Conservation (phyloP, 2,329 filamentous ascomycete species). For the Colletotrichum navitas region DNA sequence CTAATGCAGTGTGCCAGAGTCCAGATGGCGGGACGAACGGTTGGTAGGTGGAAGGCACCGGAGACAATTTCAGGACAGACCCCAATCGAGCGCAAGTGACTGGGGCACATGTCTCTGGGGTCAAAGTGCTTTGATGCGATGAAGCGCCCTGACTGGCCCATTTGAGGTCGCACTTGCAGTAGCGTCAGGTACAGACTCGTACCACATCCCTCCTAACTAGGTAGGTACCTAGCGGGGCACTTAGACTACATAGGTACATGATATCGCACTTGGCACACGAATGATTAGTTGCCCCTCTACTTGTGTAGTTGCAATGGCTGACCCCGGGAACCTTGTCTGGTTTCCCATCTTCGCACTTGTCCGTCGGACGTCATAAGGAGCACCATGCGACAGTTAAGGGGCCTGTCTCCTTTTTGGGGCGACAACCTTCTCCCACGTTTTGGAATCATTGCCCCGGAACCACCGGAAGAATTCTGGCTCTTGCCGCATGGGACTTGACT, state of each 20-base stretch:
- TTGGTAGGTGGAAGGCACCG: slow-evolving; percentile 26
- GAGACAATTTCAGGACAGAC: slow-evolving; percentile 13
- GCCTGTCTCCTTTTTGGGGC: slow-evolving; percentile 3
- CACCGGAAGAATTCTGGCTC: slow-evolving; percentile 8
- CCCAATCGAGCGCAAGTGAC: neutral
- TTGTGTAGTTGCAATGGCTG: slow-evolving; percentile 10
- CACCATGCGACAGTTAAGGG: slow-evolving; percentile 28
- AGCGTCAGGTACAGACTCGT: slow-evolving; percentile 32
- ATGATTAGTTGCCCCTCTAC: neutral
- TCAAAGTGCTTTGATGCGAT: slow-evolving; percentile 19
- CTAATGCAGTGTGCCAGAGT: slow-evolving; percentile 25
- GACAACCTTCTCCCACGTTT: slow-evolving; percentile 5
- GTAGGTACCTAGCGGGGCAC: neutral
- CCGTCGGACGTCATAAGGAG: slow-evolving; percentile 20
- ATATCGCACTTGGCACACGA: neutral
- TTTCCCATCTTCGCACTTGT: slow-evolving; percentile 18
- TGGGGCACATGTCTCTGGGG: slow-evolving; percentile 22
- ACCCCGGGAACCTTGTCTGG: slow-evolving; percentile 1
- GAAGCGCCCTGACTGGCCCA: slow-evolving; percentile 27
- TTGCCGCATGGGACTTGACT: slow-evolving; percentile 7
- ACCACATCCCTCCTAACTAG: neutral
- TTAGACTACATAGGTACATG: neutral
- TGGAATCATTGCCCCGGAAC: neutral
- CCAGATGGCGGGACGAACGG: slow-evolving; percentile 22
- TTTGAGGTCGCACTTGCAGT: slow-evolving; percentile 18